Percentiles rank a stretch among this genome's conserved stretches.
phyloP scores from a whole-genome alignment of 192 early-diverging fungal species.

The Mortierella claussenii region DNA sequence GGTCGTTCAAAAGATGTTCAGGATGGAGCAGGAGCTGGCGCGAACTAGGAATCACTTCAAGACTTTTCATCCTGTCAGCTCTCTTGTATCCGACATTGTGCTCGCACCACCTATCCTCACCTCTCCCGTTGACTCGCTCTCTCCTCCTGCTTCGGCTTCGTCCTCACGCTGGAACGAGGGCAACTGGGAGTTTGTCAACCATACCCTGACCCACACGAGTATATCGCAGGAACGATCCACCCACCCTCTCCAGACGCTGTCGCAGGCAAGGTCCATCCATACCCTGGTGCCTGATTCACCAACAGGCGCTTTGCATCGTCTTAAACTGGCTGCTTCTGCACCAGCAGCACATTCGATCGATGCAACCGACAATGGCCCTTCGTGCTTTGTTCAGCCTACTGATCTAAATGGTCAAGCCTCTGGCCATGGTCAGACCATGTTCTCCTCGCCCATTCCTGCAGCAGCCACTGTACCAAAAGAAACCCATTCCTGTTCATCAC shows the following conservation, averaged over 20 bases:
- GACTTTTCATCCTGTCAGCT: slow-evolving; percentile 1
- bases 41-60: slow-evolving; percentile 12
- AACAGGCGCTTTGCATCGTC: not conserved
- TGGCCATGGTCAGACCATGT: slow-evolving; percentile 2
- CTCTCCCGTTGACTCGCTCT: slow-evolving; percentile 45
- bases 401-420: slow-evolving; percentile 36
- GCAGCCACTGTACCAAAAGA: slow-evolving; percentile 21
- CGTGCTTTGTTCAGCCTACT: slow-evolving; percentile 15
- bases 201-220: slow-evolving; percentile 26
- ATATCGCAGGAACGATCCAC: slow-evolving; percentile 21
- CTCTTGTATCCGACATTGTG: slow-evolving; percentile 26
- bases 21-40: slow-evolving; percentile 39
- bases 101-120: slow-evolving; percentile 49
- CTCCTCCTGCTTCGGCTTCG: slow-evolving; percentile 22
- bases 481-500: slow-evolving; percentile 5
- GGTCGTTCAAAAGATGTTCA: slow-evolving; percentile 43
- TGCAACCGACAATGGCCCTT: slow-evolving; percentile 13
- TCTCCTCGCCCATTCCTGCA: slow-evolving; percentile 1
- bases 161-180: slow-evolving; percentile 38
- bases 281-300: slow-evolving; percentile 8
- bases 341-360: slow-evolving; percentile 26
- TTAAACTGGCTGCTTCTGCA: not conserved
- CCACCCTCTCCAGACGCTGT: not conserved
- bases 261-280: slow-evolving; percentile 7
- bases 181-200: slow-evolving; percentile 43